Conservation (phyloP, 495 filamentous ascomycete species). For the Aspergillus hancockii region DNA sequence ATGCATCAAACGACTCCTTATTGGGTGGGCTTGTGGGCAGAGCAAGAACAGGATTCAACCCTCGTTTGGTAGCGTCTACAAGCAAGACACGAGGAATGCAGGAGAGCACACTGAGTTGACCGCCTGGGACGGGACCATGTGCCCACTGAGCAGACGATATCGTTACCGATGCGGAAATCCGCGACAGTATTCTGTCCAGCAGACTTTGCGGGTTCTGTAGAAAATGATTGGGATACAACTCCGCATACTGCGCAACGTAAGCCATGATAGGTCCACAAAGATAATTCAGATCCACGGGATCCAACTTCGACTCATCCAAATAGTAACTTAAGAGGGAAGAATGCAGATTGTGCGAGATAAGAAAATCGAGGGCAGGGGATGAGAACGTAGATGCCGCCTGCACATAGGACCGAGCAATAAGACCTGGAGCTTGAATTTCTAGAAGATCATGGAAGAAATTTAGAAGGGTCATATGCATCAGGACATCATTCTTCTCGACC, state of each 20-base stretch:
- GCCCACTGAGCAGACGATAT: constrained; percentile 53
- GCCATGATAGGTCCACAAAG: constrained; percentile 55
- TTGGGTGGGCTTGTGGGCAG: constrained; percentile 53
- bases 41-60: constrained; percentile 45
- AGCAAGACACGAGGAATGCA: constrained; percentile 58
- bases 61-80: constrained; percentile 48
- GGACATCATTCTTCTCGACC: constrained; percentile 70
- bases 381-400: constrained; percentile 45
- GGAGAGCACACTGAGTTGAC: constrained; percentile 57
- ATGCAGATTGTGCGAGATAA: constrained; percentile 54
- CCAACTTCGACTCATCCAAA: constrained; percentile 50
- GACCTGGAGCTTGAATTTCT: constrained; percentile 43
- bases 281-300: constrained; percentile 52
- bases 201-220: constrained; percentile 41
- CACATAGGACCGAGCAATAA: constrained; percentile 32
- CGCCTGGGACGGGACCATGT: constrained; percentile 49
- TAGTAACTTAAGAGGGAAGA: constrained; percentile 51
- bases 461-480: constrained; percentile 79
- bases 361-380: constrained; percentile 57
- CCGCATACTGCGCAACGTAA: constrained; percentile 59
- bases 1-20: constrained; percentile 53
- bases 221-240: constrained; percentile 56
- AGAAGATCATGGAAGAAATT: constrained; percentile 74
- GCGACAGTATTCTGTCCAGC: constrained; percentile 46
- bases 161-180: constrained; percentile 44